These are phyloP conservation scores for Colletotrichum agaves DNA, from an alignment of 2,329 filamentous ascomycete genomes.

Conservation along the genomic window DNA sequence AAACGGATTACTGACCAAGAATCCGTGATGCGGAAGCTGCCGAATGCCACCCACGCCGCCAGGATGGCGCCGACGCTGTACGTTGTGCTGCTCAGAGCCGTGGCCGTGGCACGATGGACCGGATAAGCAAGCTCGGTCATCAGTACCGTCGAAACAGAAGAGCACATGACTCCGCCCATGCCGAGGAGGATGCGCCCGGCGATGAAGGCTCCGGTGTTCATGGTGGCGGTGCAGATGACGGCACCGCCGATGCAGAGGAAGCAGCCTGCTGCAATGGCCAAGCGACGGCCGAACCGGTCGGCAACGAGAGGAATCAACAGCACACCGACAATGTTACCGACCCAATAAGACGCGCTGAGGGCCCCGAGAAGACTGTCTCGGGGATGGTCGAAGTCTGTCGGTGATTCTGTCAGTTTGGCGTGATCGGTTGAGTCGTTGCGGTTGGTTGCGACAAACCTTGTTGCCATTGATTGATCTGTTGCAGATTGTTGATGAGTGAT, in stretches of 20 bases:
- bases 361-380: conserved; percentile 45
- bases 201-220: conserved; percentile 57
- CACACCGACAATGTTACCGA: conserved; percentile 53
- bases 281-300: conserved; percentile 45
- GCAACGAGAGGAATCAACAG: conserved; percentile 47
- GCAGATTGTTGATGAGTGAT: conserved; percentile 61
- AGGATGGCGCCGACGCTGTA: conserved; percentile 51
- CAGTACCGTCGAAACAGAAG: conserved; percentile 60
- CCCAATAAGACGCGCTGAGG: conserved; percentile 54
- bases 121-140: conserved; percentile 45
- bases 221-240: conserved; percentile 53
- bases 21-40: conserved; percentile 41
- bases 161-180: conserved; percentile 54
- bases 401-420: background rate
- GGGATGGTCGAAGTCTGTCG: conserved; percentile 46
- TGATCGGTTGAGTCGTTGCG: too few relatives aligned
- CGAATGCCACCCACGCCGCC: conserved; percentile 52
- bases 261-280: conserved; percentile 46
- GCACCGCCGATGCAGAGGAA: conserved; percentile 49
- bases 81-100: conserved; percentile 49
- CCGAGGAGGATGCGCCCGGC: conserved; percentile 54
- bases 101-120: conserved; percentile 40
- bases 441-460: conserved; percentile 39
- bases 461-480: conserved; percentile 55
- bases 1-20: conserved; percentile 8